A percentile compares a stretch with the other conserved stretches of the same genome.
Conservation (phyloP, 148 eudicot species). For the Rhododendron henanense region DNA sequence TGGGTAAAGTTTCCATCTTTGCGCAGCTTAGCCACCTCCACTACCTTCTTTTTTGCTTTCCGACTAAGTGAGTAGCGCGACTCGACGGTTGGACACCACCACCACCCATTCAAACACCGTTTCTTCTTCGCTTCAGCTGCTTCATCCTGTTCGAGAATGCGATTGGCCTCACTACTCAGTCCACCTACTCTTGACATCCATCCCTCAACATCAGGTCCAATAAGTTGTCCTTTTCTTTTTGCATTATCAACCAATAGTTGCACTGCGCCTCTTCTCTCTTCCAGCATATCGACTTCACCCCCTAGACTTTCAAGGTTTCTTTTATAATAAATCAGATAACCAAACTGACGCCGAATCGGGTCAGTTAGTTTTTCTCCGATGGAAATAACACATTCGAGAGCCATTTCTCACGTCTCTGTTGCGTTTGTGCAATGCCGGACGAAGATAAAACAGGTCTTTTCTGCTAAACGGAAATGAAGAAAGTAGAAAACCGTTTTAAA, state of each 20-base stretch:
- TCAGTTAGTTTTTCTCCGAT: background rate
- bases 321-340: background rate
- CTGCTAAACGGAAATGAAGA: background rate
- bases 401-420: background rate
- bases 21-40: background rate
- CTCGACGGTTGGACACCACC: background rate
- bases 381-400: background rate
- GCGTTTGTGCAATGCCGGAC: background rate
- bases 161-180: background rate
- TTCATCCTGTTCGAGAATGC: background rate
- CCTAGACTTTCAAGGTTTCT: background rate
- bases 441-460: background rate
- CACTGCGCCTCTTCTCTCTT: background rate
- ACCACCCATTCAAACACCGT: background rate
- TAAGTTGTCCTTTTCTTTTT: background rate
- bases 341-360: background rate
- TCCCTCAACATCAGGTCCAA: background rate
- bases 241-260: background rate
- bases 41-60: background rate
- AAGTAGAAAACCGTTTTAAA: background rate
- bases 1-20: background rate
- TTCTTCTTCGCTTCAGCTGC: background rate
- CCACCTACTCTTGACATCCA: background rate
- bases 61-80: background rate
- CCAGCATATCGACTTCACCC: background rate